A percentile compares a stretch with the other conserved stretches of the same genome.
Conservation (phyloP, 129 eudicot genomes). For the Cynara cardunculus region DNA sequence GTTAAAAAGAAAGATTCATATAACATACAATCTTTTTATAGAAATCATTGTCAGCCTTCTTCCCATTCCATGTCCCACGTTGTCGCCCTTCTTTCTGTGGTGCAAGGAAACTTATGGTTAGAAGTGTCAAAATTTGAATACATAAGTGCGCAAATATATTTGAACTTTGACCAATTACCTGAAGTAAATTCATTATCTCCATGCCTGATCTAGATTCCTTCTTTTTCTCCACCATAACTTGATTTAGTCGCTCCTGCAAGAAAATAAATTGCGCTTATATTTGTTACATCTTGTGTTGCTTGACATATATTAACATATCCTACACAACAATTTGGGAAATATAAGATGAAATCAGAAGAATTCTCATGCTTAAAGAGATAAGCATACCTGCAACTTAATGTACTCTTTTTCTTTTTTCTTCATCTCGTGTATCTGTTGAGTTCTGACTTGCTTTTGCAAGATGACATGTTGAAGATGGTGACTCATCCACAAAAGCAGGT, state of each 20-base stretch:
- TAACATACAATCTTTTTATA: conserved; percentile 85
- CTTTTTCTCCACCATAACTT: conserved; percentile 96
- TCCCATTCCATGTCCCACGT: conserved; percentile 97
- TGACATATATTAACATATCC: not conserved
- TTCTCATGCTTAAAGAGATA: not conserved
- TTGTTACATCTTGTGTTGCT: conserved; percentile 5
- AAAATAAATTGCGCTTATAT: conserved; percentile 10
- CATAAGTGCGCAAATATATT: conserved; percentile 11
- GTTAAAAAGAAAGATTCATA: not conserved
- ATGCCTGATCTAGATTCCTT: conserved; percentile 99
- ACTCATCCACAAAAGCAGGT: not conserved
- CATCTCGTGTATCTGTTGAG: conserved; percentile 98
- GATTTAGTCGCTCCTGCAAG: conserved; percentile 81
- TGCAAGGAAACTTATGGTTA: conserved; percentile 7
- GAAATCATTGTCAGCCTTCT: conserved; percentile 94
- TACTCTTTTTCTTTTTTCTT: conserved; percentile 96
- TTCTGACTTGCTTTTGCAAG: conserved; percentile 82
- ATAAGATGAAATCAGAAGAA: not conserved
- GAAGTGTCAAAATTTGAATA: not conserved
- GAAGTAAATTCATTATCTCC: conserved; percentile 97
- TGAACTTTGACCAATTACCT: conserved; percentile 46
- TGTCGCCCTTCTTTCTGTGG: conserved; percentile 98
- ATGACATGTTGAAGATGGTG: conserved; percentile 8
- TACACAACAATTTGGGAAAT: not conserved
- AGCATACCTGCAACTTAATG: conserved; percentile 82